A percentile compares a stretch with the other conserved stretches of the same genome.
These are phyloP conservation scores for Castanospermum australe DNA, from an alignment of 306 rosid species.

Conservation along the genomic window DNA sequence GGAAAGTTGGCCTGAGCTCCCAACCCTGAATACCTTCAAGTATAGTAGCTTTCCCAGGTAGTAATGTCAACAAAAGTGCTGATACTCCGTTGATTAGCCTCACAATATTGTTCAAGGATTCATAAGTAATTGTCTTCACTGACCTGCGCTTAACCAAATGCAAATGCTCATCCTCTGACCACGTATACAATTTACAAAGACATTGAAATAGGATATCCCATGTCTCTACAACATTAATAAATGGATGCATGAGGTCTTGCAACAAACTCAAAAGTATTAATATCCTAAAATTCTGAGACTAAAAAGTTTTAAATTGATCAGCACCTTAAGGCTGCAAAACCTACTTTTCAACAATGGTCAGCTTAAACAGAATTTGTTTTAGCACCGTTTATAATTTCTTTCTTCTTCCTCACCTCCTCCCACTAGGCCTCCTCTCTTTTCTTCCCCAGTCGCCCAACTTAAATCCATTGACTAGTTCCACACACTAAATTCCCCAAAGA, in stretches of 20 bases:
- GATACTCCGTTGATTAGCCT: constrained; percentile 88
- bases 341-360: neutral
- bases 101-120: constrained; percentile 71
- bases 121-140: constrained; percentile 84
- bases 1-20: constrained; percentile 88
- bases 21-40: constrained; percentile 95
- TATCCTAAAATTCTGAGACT: neutral
- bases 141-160: constrained; percentile 58
- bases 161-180: constrained; percentile 6
- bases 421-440: no score
- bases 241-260: neutral
- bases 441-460: no score
- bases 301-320: neutral
- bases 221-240: neutral
- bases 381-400: neutral
- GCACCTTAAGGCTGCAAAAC: neutral
- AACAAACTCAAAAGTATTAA: neutral
- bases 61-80: constrained; percentile 62
- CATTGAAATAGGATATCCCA: neutral
- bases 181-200: neutral
- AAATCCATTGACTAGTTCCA: no score
- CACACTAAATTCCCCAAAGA: no score
- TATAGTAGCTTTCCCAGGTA: constrained; percentile 74
- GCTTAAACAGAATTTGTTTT: neutral
- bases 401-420: no score